These are phyloP conservation scores for Pseudonitzschia multiseries DNA, from an alignment of 108 stramenopile species.

Conservation along the genomic window DNA sequence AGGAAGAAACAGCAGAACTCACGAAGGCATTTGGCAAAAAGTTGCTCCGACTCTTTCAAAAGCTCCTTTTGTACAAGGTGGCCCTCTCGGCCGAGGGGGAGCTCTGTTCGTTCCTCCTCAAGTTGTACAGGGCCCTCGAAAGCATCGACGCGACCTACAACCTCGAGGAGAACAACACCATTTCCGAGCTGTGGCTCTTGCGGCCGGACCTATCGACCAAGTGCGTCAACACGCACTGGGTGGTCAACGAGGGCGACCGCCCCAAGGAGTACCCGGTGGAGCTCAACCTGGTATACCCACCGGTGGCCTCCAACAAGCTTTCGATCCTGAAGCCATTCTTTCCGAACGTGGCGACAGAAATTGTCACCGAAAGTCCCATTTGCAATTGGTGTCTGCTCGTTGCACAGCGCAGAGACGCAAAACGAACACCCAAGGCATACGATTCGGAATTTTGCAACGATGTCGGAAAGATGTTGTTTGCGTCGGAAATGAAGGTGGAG, in stretches of 20 bases:
- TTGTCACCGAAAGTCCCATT: neutral
- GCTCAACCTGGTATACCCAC: neutral
- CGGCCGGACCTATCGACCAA: neutral
- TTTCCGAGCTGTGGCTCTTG: neutral
- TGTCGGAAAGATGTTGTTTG: constrained; percentile 37
- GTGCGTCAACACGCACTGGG: neutral
- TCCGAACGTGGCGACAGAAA: neutral
- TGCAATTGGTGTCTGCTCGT: neutral
- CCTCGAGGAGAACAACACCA: neutral
- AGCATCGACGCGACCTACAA: neutral
- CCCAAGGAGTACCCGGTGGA: neutral
- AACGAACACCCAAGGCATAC: constrained; percentile 10
- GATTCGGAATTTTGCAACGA: constrained; percentile 38
- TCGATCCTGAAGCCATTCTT: neutral
- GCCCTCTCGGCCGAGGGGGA: constrained; percentile 38
- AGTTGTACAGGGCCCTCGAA: constrained; percentile 25
- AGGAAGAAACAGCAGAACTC: constrained; percentile 28
- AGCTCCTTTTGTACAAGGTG: constrained; percentile 31
- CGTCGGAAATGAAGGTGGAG: constrained; percentile 43
- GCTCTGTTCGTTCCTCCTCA: constrained; percentile 33
- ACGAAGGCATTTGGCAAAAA: constrained; percentile 41
- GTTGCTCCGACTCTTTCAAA: constrained; percentile 41
- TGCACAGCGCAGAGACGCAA: neutral
- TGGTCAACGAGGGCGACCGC: neutral
- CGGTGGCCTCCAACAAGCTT: neutral